phyloP scores from a whole-genome alignment of 1,139 yeast genomes.

The Lodderomyces theae region DNA sequence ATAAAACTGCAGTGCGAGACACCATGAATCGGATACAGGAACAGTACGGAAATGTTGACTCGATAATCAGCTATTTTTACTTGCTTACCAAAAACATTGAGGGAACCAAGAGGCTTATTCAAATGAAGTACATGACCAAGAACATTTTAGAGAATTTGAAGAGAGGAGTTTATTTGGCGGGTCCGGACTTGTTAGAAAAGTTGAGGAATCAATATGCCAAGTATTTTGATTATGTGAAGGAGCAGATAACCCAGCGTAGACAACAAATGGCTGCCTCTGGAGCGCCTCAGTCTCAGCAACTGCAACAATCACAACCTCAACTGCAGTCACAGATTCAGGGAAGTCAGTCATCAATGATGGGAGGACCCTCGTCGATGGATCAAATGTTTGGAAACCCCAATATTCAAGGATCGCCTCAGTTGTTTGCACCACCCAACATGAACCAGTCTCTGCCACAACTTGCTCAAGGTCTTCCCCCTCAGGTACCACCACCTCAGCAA shows the following conservation, averaged over 20 bases:
- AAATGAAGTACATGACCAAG: conserved; percentile 75
- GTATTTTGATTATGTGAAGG: conserved; percentile 70
- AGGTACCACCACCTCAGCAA: conserved; percentile 16
- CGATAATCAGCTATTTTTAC: conserved; percentile 73
- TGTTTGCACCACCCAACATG: conserved; percentile 4
- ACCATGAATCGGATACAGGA: conserved; percentile 58
- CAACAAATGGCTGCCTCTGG: conserved; percentile 22
- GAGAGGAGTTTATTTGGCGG: conserved; percentile 61
- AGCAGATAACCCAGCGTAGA: conserved; percentile 37
- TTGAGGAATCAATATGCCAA: conserved; percentile 69
- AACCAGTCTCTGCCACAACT: conserved; percentile 12
- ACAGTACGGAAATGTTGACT: conserved; percentile 67
- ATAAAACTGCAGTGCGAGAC: conserved; percentile 61
- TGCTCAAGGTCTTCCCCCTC: conserved; percentile 15
- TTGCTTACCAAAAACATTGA: conserved; percentile 69
- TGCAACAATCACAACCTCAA: conserved; percentile 12
- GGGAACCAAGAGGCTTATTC: conserved; percentile 73
- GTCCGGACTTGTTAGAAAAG: conserved; percentile 67
- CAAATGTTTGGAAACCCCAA: conserved; percentile 17
- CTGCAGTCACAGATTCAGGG: conserved; percentile 11
- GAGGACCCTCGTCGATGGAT: conserved; percentile 17
- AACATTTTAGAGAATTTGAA: conserved; percentile 69
- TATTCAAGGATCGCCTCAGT: conserved; percentile 13
- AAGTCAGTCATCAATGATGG: conserved; percentile 7
- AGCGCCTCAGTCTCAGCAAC: conserved; percentile 9